Evolutionary conservation across 352 stramenopile genomes (phyloP).

Genomic region (Phytopythium boreale): DNA sequence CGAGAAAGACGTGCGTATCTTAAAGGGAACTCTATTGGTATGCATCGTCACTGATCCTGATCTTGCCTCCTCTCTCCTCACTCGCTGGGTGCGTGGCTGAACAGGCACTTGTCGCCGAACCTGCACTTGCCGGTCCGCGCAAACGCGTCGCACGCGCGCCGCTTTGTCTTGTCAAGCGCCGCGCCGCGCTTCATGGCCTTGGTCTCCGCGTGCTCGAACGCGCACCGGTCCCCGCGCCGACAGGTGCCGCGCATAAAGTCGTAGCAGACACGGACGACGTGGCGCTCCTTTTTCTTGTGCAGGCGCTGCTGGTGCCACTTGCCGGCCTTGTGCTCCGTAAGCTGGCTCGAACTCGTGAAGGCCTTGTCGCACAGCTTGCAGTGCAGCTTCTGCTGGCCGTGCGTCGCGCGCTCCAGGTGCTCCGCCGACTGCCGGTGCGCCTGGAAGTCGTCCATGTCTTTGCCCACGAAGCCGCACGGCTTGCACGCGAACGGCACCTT

Average conservation of each 20-base stretch:
- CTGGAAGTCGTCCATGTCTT: conserved; percentile 62
- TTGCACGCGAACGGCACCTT: conserved; percentile 84
- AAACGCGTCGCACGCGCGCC: conserved; percentile 57
- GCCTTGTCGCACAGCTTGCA: conserved; percentile 73
- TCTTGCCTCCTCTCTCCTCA: background rate
- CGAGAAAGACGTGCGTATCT: too few relatives aligned
- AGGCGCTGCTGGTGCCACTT: conserved; percentile 84
- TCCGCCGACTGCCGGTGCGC: conserved; percentile 43
- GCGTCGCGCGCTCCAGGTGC: conserved; percentile 39
- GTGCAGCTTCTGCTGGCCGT: conserved; percentile 25
- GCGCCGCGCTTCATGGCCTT: conserved; percentile 57
- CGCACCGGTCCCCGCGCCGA: conserved; percentile 59
- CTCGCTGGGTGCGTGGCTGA: conserved; percentile 34
- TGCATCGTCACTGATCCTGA: too few relatives aligned
- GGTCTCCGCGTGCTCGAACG: conserved; percentile 69
- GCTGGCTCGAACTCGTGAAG: conserved; percentile 72
- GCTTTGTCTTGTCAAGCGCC: conserved; percentile 51
- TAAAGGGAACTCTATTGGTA: conserved; percentile 21
- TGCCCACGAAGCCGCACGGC: conserved; percentile 73
- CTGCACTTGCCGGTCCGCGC: conserved; percentile 38
- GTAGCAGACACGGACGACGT: conserved; percentile 77
- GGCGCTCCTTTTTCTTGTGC: conserved; percentile 61
- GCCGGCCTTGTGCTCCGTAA: conserved; percentile 70
- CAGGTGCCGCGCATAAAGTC: conserved; percentile 80
- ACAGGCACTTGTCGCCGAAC: conserved; percentile 77